Evolutionary conservation across 1,139 yeast species (phyloP).

Genomic region (Yamadazyma triangularis): DNA sequence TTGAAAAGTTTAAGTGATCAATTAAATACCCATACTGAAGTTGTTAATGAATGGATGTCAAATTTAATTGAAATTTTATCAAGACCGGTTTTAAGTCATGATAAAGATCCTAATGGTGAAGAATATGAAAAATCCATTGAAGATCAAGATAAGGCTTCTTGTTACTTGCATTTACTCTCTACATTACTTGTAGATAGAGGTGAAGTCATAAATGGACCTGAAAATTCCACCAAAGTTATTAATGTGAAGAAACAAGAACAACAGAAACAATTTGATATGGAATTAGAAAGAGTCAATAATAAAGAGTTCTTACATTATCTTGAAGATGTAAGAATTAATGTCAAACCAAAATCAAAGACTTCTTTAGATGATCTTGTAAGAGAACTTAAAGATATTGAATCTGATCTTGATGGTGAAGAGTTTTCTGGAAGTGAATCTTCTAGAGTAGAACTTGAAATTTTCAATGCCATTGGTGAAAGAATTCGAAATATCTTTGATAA

Average conservation of each 20-base stretch:
- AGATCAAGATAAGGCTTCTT: constrained; percentile 67
- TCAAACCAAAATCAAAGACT: constrained; percentile 24
- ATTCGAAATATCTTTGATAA: constrained; percentile 33
- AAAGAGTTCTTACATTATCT: constrained; percentile 23
- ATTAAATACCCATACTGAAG: constrained; percentile 54
- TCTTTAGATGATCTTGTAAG: constrained; percentile 31
- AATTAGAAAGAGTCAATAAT: constrained; percentile 24
- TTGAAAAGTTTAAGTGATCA: constrained; percentile 23
- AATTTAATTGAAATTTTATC: constrained; percentile 43
- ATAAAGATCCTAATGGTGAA: constrained; percentile 60
- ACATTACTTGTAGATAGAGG: constrained; percentile 53
- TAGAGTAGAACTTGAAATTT: constrained; percentile 16
- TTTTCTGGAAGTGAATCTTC: constrained; percentile 6
- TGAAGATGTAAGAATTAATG: constrained; percentile 23
- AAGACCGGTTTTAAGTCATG: constrained; percentile 41
- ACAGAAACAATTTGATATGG: constrained; percentile 19
- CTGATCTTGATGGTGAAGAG: constrained; percentile 18
- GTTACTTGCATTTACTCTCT: constrained; percentile 59
- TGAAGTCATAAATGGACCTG: constrained; percentile 24
- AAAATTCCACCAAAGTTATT: constrained; percentile 16
- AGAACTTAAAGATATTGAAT: constrained; percentile 21
- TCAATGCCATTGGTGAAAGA: constrained; percentile 19
- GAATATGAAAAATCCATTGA: constrained; percentile 73
- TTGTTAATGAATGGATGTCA: constrained; percentile 52
- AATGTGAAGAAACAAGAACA: constrained; percentile 22